A percentile compares a stretch with the other conserved stretches of the same genome.
phyloP scores from a whole-genome alignment of 148 eudicot species.

The Limonium bicolor region DNA sequence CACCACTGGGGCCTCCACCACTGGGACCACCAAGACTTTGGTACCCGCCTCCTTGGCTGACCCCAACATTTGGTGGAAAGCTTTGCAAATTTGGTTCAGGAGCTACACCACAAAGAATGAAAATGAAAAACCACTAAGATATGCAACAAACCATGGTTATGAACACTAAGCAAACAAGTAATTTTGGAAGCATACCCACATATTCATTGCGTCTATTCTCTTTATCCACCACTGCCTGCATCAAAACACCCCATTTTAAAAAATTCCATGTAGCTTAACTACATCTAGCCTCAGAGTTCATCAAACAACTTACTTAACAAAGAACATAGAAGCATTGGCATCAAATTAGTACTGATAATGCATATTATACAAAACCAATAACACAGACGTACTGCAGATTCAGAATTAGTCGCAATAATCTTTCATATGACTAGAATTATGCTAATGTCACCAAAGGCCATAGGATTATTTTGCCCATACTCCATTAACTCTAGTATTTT shows the following conservation, averaged over 20 bases:
- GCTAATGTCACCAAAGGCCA: no score
- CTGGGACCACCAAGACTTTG: conserved; percentile 42
- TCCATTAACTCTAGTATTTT: no score
- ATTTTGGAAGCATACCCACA: conserved; percentile 36
- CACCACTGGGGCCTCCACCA: conserved; percentile 76
- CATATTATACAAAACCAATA: background rate
- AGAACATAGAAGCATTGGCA: background rate
- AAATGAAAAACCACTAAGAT: conserved; percentile 1
- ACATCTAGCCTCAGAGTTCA: no score
- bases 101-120: conserved; percentile 27
- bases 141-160: background rate
- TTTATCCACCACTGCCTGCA: conserved; percentile 68
- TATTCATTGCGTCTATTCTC: conserved; percentile 24
- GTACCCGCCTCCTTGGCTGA: conserved; percentile 41
- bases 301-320: no score
- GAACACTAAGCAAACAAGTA: background rate
- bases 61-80: conserved; percentile 59
- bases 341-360: background rate
- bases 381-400: background rate
- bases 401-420: conserved; percentile 1
- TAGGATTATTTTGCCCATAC: no score
- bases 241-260: conserved; percentile 3
- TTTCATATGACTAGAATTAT: background rate
- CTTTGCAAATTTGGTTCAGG: conserved; percentile 57
- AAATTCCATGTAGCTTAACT: background rate